Percentiles rank a stretch among this genome's conserved stretches.
Conservation (phyloP, 352 stramenopile species). For the Phytophthora lateralis region DNA sequence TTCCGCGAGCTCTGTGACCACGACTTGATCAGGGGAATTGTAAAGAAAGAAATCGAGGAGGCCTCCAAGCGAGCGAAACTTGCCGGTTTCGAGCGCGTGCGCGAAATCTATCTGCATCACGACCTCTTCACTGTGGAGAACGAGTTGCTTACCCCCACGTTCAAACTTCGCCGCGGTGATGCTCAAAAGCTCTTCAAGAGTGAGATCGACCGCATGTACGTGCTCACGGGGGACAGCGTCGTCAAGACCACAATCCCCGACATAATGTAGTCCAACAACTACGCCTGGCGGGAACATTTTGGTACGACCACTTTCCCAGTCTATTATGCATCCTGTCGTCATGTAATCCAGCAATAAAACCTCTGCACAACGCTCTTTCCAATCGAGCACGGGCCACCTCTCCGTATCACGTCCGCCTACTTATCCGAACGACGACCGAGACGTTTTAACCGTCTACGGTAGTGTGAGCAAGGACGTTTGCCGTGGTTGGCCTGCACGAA, state of each 20-base stretch:
- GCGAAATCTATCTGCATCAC: constrained; percentile 90
- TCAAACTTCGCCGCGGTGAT: constrained; percentile 94
- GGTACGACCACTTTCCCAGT: constrained; percentile 10
- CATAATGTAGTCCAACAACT: constrained; percentile 13
- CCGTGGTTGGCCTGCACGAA: constrained; percentile 46
- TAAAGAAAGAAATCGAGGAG: constrained; percentile 64
- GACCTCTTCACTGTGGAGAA: constrained; percentile 94
- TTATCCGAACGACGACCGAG: constrained; percentile 37
- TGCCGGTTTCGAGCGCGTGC: constrained; percentile 93
- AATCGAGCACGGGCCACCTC: too few species aligned
- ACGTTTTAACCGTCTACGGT: constrained; percentile 52
- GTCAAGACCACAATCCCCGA: constrained; percentile 36
- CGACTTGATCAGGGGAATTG: constrained; percentile 37
- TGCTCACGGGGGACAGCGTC: constrained; percentile 59
- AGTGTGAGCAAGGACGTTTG: constrained; percentile 60
- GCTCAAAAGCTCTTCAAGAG: constrained; percentile 64
- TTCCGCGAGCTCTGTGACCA: constrained; percentile 67
- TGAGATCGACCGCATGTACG: constrained; percentile 77
- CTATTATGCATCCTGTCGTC: constrained; percentile 27
- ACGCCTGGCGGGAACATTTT: neutral
- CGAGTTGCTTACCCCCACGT: constrained; percentile 95
- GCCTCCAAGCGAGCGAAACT: constrained; percentile 67
- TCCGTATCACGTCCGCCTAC: neutral
- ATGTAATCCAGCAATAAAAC: constrained; percentile 21
- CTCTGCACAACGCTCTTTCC: too few species aligned